Conservation (phyloP, 1,139 yeast genomes). For the Suhomyces ambrosiae region DNA sequence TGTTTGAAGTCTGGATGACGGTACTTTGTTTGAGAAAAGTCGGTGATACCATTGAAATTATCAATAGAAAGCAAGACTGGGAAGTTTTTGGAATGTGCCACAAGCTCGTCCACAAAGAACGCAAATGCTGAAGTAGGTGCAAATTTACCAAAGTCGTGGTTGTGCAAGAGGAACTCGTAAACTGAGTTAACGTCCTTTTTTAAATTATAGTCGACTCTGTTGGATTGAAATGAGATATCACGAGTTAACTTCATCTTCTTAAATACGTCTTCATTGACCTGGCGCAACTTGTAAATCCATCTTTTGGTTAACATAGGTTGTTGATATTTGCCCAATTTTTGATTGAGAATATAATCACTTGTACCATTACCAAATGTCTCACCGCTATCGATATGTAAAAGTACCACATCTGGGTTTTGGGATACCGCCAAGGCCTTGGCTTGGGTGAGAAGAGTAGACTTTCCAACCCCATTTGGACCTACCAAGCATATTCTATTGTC, state of each 20-base stretch:
- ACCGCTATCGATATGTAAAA: slow-evolving; percentile 70
- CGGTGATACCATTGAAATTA: slow-evolving; percentile 67
- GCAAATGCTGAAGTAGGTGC: slow-evolving; percentile 47
- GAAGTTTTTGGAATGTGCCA: slow-evolving; percentile 42
- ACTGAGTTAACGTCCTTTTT: slow-evolving; percentile 47
- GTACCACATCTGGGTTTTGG: slow-evolving; percentile 47
- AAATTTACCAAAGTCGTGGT: slow-evolving; percentile 43
- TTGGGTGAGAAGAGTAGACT: slow-evolving; percentile 74
- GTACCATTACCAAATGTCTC: slow-evolving; percentile 69
- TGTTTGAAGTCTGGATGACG: slow-evolving; percentile 57
- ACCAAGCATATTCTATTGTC: slow-evolving; percentile 58
- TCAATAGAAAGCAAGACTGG: slow-evolving; percentile 79
- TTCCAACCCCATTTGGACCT: slow-evolving; percentile 82
- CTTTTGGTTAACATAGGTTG: slow-evolving; percentile 81
- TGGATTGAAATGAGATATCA: slow-evolving; percentile 39
- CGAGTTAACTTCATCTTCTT: slow-evolving; percentile 51
- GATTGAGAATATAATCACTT: slow-evolving; percentile 63
- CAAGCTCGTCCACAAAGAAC: slow-evolving; percentile 55
- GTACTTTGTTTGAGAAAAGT: slow-evolving; percentile 60
- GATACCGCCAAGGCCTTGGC: slow-evolving; percentile 60
- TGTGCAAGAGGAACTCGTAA: slow-evolving; percentile 39
- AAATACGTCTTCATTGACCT: slow-evolving; percentile 57
- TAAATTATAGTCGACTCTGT: slow-evolving; percentile 38
- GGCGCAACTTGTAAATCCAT: slow-evolving; percentile 58
- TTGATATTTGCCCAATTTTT: slow-evolving; percentile 51